phyloP scores from a whole-genome alignment of 148 eudicot genomes.

The Nepenthes mirabilis region DNA sequence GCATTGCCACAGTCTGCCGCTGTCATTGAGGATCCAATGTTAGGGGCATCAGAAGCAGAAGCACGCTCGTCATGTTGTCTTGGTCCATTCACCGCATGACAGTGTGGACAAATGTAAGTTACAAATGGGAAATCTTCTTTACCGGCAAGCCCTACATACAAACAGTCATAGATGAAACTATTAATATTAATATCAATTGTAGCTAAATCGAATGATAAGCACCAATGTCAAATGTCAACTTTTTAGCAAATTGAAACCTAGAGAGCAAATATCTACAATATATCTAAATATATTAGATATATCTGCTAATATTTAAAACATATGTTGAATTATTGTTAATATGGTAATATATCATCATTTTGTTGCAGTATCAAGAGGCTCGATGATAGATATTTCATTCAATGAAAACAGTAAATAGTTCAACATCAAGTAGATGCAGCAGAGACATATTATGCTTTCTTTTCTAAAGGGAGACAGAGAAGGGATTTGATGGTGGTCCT shows the following conservation, averaged over 20 bases:
- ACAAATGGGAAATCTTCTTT: conserved; percentile 79
- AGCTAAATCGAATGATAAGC: neutral
- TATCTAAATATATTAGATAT: neutral
- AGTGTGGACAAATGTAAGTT: conserved; percentile 90
- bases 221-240: neutral
- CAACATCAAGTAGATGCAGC: too few species aligned
- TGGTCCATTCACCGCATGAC: conserved; percentile 73
- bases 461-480: too few species aligned
- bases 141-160: conserved; percentile 71
- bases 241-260: neutral
- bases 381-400: too few species aligned
- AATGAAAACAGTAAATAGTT: too few species aligned
- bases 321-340: too few species aligned
- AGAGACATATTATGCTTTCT: too few species aligned
- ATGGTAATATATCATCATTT: too few species aligned
- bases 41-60: conserved; percentile 23
- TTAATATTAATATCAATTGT: too few species aligned
- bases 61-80: conserved; percentile 26
- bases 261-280: neutral
- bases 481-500: too few species aligned
- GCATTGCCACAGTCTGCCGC: conserved; percentile 11
- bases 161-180: neutral
- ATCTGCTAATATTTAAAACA: too few species aligned
- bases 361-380: too few species aligned
- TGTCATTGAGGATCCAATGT: conserved; percentile 14